These are phyloP conservation scores for Russula abietina DNA, from an alignment of 768 basidiomycete species.

Conservation along the genomic window DNA sequence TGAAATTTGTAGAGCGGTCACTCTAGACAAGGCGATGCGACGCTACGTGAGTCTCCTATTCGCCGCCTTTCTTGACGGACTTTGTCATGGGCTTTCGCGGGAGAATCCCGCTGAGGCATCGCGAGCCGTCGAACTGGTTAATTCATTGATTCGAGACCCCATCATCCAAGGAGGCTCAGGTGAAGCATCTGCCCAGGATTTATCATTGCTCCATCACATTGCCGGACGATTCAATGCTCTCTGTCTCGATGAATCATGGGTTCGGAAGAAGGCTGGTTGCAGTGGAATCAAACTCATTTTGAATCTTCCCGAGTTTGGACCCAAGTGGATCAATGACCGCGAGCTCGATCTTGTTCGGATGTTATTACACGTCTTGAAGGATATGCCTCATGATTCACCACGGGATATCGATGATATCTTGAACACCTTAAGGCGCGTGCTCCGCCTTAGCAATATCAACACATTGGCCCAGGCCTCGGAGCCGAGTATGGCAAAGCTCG, in stretches of 20 bases:
- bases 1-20: slow-evolving; percentile 60
- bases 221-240: slow-evolving; percentile 77
- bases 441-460: slow-evolving; percentile 53
- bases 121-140: slow-evolving; percentile 55
- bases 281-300: slow-evolving; percentile 79
- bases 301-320: slow-evolving; percentile 59
- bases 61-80: slow-evolving; percentile 69
- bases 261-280: slow-evolving; percentile 83
- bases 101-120: slow-evolving; percentile 54
- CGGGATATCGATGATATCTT: slow-evolving; percentile 73
- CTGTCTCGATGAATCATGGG: slow-evolving; percentile 90
- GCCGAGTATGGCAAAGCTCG: slow-evolving; percentile 41
- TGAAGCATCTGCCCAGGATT: slow-evolving; percentile 46
- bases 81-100: slow-evolving; percentile 70
- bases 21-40: slow-evolving; percentile 47
- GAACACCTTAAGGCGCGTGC: slow-evolving; percentile 63
- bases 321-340: slow-evolving; percentile 76
- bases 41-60: slow-evolving; percentile 54
- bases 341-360: slow-evolving; percentile 88
- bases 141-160: slow-evolving; percentile 60
- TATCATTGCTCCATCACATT: slow-evolving; percentile 72
- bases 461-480: slow-evolving; percentile 41
- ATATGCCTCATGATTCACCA: slow-evolving; percentile 86
- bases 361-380: slow-evolving; percentile 86
- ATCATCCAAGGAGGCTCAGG: slow-evolving; percentile 47